Conservation (phyloP, 768 basidiomycete species). For the Lentinus brumalis region DNA sequence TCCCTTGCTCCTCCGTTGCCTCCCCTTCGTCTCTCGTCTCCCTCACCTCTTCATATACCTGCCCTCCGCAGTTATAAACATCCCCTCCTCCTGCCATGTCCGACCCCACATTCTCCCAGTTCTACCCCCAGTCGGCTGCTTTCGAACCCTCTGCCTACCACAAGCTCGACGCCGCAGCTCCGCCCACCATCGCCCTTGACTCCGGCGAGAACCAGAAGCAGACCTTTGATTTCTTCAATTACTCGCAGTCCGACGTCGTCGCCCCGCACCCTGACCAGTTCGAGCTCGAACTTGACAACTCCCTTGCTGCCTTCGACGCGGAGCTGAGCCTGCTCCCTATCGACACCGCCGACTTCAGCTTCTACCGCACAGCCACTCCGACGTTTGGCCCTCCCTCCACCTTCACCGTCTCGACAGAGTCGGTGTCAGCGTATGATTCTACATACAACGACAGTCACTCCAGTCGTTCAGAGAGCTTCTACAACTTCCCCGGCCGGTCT, state of each 20-base stretch:
- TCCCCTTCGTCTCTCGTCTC: constrained; percentile 21
- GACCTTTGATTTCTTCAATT: constrained; percentile 49
- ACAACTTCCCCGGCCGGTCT: constrained; percentile 58
- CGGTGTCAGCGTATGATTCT: constrained; percentile 50
- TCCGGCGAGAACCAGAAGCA: constrained; percentile 57
- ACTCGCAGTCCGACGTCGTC: constrained; percentile 71
- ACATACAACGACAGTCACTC: constrained; percentile 55
- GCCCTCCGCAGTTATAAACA: constrained; percentile 25
- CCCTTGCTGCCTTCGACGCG: constrained; percentile 67
- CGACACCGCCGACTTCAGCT: constrained; percentile 59
- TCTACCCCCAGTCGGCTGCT: constrained; percentile 23
- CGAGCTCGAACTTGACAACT: constrained; percentile 78
- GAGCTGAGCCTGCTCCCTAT: constrained; percentile 56
- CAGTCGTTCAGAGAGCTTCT: constrained; percentile 68
- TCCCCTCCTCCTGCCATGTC: constrained; percentile 19
- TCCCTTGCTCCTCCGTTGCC: constrained; percentile 16
- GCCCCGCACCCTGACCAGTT: constrained; percentile 82
- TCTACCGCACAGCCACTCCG: constrained; percentile 63
- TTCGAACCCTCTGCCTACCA: constrained; percentile 18
- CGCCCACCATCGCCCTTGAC: constrained; percentile 26
- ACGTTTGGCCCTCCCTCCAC: constrained; percentile 74
- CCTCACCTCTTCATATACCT: constrained; percentile 23
- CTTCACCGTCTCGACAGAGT: constrained; percentile 79
- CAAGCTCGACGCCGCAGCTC: constrained; percentile 21
- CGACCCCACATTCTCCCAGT: constrained; percentile 26